These are phyloP conservation scores for Scolecobasidium constrictum DNA, from an alignment of 2,329 filamentous ascomycete genomes.

Conservation along the genomic window DNA sequence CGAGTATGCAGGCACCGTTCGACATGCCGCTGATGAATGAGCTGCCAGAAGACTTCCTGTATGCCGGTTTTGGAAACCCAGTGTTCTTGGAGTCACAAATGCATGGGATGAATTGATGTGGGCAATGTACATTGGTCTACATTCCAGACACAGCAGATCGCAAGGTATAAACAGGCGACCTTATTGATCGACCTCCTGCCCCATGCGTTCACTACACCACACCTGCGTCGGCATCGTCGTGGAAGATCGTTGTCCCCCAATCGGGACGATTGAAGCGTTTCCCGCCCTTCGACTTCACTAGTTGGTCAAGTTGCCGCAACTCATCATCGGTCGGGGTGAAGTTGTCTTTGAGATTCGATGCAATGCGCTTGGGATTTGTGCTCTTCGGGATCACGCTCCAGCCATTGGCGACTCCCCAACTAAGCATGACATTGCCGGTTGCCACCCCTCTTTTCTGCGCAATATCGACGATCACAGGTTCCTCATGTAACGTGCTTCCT, in stretches of 20 bases:
- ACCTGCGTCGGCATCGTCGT: background rate
- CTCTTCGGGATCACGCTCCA: conserved; percentile 28
- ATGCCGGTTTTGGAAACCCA: background rate
- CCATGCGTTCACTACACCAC: no score
- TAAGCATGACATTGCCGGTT: conserved; percentile 13
- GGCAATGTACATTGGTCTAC: no score
- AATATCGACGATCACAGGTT: conserved; percentile 6
- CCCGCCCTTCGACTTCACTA: conserved; percentile 23
- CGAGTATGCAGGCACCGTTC: background rate
- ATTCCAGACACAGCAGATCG: no score
- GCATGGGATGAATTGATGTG: no score
- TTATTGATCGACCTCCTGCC: no score
- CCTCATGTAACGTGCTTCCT: conserved; percentile 12
- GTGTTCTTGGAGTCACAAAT: background rate
- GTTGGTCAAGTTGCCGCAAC: conserved; percentile 28
- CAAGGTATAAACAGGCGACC: background rate
- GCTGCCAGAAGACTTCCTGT: background rate
- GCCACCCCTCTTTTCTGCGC: background rate
- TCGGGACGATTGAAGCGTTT: conserved; percentile 17
- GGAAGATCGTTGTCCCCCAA: background rate
- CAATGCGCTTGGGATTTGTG: conserved; percentile 23
- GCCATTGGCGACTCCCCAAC: conserved; percentile 23
- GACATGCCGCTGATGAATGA: background rate
- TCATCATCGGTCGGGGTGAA: conserved; percentile 33
- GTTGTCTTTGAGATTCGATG: conserved; percentile 16